phyloP scores from a whole-genome alignment of 2,329 filamentous ascomycete species.

The Trichoderma hamatum region DNA sequence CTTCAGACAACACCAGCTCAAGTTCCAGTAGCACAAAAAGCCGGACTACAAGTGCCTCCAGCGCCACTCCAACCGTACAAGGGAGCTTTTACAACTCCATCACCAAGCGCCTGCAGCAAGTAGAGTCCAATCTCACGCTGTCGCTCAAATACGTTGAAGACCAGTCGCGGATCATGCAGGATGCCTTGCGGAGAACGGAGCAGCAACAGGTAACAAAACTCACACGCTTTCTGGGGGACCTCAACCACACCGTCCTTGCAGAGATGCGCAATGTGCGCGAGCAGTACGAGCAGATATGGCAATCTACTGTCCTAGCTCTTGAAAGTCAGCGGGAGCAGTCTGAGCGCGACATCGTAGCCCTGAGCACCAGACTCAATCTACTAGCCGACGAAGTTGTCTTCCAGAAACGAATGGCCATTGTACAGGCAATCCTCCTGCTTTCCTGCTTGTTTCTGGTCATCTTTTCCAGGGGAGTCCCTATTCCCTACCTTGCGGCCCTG shows the following conservation, averaged over 20 bases:
- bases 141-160: constrained; percentile 96
- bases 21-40: constrained; percentile 31
- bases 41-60: constrained; percentile 34
- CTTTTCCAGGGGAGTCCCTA: constrained; percentile 63
- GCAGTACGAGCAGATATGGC: constrained; percentile 96
- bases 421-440: constrained; percentile 85
- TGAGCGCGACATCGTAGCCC: constrained; percentile 78
- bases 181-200: constrained; percentile 84
- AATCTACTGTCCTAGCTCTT: constrained; percentile 88
- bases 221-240: constrained; percentile 73
- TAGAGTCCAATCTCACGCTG: constrained; percentile 90
- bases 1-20: not conserved
- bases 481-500: constrained; percentile 39
- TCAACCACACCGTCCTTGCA: constrained; percentile 85
- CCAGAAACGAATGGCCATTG: constrained; percentile 88
- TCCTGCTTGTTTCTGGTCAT: constrained; percentile 86
- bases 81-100: constrained; percentile 98
- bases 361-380: constrained; percentile 78
- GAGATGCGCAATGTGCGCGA: constrained; percentile 78
- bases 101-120: constrained; percentile 85
- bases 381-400: constrained; percentile 90
- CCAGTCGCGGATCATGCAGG: constrained; percentile 85
- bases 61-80: constrained; percentile 76
- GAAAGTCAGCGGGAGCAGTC: constrained; percentile 86
- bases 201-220: constrained; percentile 86